Percentiles rank a stretch among this genome's conserved stretches.
Conservation (phyloP, 73 alveolate genomes). For the Paramecium pentaurelia region DNA sequence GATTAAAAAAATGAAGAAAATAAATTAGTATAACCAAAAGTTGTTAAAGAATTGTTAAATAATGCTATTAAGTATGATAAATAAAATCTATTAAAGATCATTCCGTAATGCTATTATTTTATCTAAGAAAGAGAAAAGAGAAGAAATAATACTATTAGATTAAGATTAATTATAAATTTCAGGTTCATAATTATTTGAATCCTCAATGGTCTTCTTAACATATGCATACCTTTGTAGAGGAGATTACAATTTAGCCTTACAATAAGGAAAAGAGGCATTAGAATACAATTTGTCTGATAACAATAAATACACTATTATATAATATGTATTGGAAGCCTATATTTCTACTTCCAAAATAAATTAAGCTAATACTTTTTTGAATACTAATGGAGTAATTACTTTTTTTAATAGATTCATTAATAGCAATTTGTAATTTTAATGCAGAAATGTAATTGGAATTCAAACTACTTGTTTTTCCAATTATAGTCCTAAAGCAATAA, state of each 20-base stretch:
- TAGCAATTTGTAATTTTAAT: neutral
- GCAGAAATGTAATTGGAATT: slow-evolving; percentile 7
- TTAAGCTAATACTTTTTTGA: neutral
- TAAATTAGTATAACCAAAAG: neutral
- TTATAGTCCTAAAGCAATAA: neutral
- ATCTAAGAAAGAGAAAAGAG: neutral
- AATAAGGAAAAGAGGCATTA: neutral
- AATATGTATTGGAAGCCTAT: neutral
- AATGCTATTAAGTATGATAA: slow-evolving; percentile 26
- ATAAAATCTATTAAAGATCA: neutral
- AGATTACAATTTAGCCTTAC: neutral
- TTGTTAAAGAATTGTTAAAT: neutral
- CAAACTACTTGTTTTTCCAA: neutral
- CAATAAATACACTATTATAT: neutral
- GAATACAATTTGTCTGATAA: slow-evolving; percentile 2
- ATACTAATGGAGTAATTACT: neutral
- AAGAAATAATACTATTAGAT: neutral
- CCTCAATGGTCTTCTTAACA: neutral
- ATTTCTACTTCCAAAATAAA: neutral
- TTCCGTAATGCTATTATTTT: slow-evolving; percentile 9
- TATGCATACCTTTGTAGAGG: slow-evolving; percentile 28
- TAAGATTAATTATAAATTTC: neutral
- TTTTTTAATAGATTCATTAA: neutral
- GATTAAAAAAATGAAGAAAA: neutral
- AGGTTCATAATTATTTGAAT: neutral